Base-by-base conservation (phyloP, 306 rosid species). In the Rosa lucieae region DNA sequence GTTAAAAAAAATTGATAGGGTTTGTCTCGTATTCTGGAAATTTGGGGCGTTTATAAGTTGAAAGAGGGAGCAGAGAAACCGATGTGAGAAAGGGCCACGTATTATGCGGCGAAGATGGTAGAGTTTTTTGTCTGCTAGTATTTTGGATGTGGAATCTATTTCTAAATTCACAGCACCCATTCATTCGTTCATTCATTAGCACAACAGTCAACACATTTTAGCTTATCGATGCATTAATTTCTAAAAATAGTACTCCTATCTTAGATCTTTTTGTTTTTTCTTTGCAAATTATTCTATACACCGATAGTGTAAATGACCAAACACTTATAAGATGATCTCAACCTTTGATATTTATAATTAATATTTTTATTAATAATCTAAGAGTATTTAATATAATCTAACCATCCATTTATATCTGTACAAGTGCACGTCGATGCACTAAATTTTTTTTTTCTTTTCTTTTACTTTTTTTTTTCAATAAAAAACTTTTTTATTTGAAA, bases 101-200 rank as follows among this genome's bases (percentile, higher is more conserved):
- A 85, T 82, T 89, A 78, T 85, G 96, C 96, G 94, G 92, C 92
- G 86, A 85, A 72, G 88, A 10, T 29, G 62, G 62, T 83, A 80
- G 81, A 80, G 77, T 78, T 13, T 0, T 77, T 92, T 94, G 90
- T 90, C 92, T 59, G n/a, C 29, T 84, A 72, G 88, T 61, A 66
- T 84, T 90, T 90, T 92, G 97, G 97, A 86, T 75, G 82, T 82
- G 91, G 97, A 89, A 90, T 92, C 91, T 66, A 86, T 59, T 77
- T 85, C 67, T 67, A 18, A 82, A 75, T 80, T 80, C 70, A 39
- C 29, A 39, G 39, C 40, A 35, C 77, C 21, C 59, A 5, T 35
- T 82, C 67, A 62, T 81, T 67, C 75, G 21, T 39, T 74, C 77
- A 5, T 78, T 82, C 62, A 46, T 40, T 72, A 84, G 47, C 44